A percentile compares a stretch with the other conserved stretches of the same genome.
Evolutionary conservation across 148 eudicot genomes (phyloP).

Genomic region (Camellia granthamiana): DNA sequence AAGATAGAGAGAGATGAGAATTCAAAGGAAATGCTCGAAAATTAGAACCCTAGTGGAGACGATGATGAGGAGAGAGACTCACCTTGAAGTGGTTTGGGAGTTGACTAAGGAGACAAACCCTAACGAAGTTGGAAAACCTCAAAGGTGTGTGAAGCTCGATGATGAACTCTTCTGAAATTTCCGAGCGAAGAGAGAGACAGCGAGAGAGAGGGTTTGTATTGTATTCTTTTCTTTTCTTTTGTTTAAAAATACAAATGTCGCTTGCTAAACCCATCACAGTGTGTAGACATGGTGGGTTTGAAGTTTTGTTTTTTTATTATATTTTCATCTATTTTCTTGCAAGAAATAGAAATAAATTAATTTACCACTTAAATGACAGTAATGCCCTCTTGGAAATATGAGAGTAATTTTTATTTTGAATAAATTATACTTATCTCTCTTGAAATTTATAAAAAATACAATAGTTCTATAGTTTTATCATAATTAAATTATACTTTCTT

Average conservation of each 20-base stretch:
- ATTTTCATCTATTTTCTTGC: neutral
- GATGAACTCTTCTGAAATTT: neutral
- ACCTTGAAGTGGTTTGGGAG: neutral
- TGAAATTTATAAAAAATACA: no score
- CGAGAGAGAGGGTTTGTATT: neutral
- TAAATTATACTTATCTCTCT: no score
- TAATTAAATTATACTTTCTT: no score
- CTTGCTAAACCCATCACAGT: constrained; percentile 10
- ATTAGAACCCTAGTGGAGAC: constrained; percentile 15
- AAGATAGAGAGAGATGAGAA: neutral
- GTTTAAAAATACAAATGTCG: constrained; percentile 23
- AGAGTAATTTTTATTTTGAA: no score
- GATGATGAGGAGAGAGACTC: constrained; percentile 2
- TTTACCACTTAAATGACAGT: neutral
- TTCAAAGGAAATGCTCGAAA: neutral
- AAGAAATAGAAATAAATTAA: no score
- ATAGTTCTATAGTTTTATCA: no score
- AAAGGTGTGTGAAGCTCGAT: neutral
- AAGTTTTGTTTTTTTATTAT: neutral
- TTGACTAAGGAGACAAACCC: constrained; percentile 5
- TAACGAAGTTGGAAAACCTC: neutral
- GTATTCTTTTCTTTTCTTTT: neutral
- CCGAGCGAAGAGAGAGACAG: constrained; percentile 9
- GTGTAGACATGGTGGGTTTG: neutral
- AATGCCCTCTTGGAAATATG: neutral